Evolutionary conservation across 768 basidiomycete species (phyloP), one percentile per base, ranked within the genome.

Genomic region (Galerina sulciceps): DNA sequence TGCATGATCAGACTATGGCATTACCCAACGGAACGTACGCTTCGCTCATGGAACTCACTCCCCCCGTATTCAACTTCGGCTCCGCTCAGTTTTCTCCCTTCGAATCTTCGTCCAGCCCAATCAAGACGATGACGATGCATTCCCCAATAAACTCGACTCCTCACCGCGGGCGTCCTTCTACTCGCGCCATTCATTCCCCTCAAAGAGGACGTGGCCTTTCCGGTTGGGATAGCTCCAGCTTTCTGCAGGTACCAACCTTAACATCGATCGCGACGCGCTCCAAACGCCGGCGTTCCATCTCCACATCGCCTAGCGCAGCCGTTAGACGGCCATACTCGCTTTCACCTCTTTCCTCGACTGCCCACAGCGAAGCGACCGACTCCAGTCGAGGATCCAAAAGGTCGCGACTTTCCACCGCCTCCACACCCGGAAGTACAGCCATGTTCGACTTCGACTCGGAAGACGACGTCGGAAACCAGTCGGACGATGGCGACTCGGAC

Each of bases 401-500:
- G 1, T 40, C 37, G 13, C 53, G 58, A 31, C 35, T 42, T 13
- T 35, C 50, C 14, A 34, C 51, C 41, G n/a, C 45, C 17, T 22
- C 46, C 22, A 17, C 14, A 4, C 37, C 46, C 1, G 44, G 40
- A 1, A 14, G 10, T 53, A 48, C 58, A 42, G 35, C 36, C 5
- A 57, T 52, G 34, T 56, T 41, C 23, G 63, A 64, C 5, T 34
- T 36, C 23, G 57, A 55, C 57, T 58, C 64, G 6, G 70, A 71
- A 13, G 65, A 61, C 15, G 70, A 67, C 10, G 62, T 65, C 3
- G 67, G 64, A 31, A 31, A 31, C 8, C 26, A 8, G 26, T 31
- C 26, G 20, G 67, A 66, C 6, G 71, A 74, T 22, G 68, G 67
- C 34, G 72, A 74, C 34, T 64, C 71, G 11, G 75, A 76, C 22